Conservation (phyloP, 768 basidiomycete genomes). For the Amanita rimosa region DNA sequence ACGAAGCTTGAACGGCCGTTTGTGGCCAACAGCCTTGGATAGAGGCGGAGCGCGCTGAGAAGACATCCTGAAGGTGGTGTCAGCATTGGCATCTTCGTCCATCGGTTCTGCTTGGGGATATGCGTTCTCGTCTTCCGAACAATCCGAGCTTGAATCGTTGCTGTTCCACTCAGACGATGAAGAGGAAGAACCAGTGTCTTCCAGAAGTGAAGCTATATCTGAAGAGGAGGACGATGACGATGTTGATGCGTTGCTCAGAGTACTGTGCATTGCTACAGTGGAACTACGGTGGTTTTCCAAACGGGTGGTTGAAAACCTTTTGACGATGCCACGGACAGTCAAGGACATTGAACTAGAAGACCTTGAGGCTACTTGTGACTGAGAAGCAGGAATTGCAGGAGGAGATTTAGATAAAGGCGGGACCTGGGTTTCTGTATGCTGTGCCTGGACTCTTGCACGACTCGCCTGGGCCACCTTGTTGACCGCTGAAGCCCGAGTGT, state of each 20-base stretch:
- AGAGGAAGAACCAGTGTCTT: conserved; percentile 50
- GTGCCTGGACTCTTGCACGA: conserved; percentile 32
- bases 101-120: conserved; percentile 19
- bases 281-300: conserved; percentile 18
- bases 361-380: conserved; percentile 24
- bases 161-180: conserved; percentile 43
- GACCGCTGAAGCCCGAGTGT: conserved; percentile 40
- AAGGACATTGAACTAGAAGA: conserved; percentile 29
- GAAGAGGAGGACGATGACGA: conserved; percentile 25
- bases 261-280: conserved; percentile 30
- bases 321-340: conserved; percentile 48
- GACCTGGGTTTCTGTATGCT: conserved; percentile 24
- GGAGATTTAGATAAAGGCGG: conserved; percentile 22
- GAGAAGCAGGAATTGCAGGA: conserved; percentile 13
- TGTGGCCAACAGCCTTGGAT: conserved; percentile 14
- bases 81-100: conserved; percentile 13
- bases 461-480: conserved; percentile 43
- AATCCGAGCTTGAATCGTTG: conserved; percentile 16
- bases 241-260: conserved; percentile 27
- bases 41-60: conserved; percentile 12
- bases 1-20: conserved; percentile 35
- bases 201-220: conserved; percentile 52
- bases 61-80: conserved; percentile 11
- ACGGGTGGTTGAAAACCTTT: conserved; percentile 38
- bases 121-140: conserved; percentile 39